Conservation (phyloP, 2,329 filamentous ascomycete genomes). For the Fusarium humuli region DNA sequence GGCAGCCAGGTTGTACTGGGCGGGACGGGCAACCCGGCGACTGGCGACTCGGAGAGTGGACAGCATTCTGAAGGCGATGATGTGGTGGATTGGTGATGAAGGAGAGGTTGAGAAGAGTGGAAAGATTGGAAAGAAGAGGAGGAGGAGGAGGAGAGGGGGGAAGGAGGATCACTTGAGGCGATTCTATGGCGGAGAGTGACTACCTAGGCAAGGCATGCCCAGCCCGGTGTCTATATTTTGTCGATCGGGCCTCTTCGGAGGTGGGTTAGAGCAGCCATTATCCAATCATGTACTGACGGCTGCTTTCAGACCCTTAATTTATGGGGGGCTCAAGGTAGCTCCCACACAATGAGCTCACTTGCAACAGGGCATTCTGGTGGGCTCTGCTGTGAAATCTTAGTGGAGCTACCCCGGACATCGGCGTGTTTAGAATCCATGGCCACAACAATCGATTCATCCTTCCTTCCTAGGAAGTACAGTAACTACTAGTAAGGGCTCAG, state of each 20-base stretch:
- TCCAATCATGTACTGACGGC: slow-evolving; percentile 30
- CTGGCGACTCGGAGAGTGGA: slow-evolving; percentile 66
- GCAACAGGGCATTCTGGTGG: slow-evolving; percentile 29
- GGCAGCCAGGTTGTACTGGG: slow-evolving; percentile 53
- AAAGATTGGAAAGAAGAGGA: slow-evolving; percentile 16
- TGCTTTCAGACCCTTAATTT: slow-evolving; percentile 38
- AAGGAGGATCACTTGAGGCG: slow-evolving; percentile 37
- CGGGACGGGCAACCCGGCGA: slow-evolving; percentile 60
- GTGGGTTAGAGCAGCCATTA: slow-evolving; percentile 24
- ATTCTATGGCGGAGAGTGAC: slow-evolving; percentile 45
- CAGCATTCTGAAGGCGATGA: slow-evolving; percentile 60
- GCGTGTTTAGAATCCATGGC: slow-evolving; percentile 32
- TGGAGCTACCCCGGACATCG: slow-evolving; percentile 49
- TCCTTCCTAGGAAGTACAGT: neutral
- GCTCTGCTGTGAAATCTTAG: slow-evolving; percentile 28
- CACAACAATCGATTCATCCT: neutral
- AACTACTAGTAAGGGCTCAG: neutral
- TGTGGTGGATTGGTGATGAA: slow-evolving; percentile 23
- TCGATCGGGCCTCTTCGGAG: slow-evolving; percentile 43
- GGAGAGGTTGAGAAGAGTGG: slow-evolving; percentile 29
- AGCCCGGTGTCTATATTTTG: slow-evolving; percentile 42
- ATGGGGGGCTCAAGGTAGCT: slow-evolving; percentile 24
- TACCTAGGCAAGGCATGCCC: slow-evolving; percentile 23
- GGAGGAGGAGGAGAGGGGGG: slow-evolving; percentile 11
- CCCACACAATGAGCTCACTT: slow-evolving; percentile 38